Percentiles rank a stretch among this genome's conserved stretches.
These are phyloP conservation scores for Clonostachys rosea DNA, from an alignment of 2,329 filamentous ascomycete species.

Conservation along the genomic window DNA sequence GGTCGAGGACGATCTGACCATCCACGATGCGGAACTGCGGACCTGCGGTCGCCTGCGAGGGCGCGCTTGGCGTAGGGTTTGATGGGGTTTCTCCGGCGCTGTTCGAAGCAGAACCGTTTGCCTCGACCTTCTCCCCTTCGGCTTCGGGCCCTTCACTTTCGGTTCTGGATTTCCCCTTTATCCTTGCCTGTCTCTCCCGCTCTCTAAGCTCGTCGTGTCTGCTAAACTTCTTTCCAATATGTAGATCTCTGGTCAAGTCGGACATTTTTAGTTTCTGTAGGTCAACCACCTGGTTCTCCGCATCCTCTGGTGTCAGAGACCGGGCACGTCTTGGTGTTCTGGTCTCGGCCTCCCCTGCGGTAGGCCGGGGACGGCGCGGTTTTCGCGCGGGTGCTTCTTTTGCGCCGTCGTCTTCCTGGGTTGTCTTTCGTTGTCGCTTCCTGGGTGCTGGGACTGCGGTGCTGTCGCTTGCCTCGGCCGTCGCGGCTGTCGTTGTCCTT, in stretches of 20 bases:
- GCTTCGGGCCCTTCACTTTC: conserved; percentile 8
- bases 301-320: conserved; percentile 57
- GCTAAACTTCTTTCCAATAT: conserved; percentile 71
- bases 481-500: no score
- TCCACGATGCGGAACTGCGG: conserved; percentile 62
- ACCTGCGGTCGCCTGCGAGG: conserved; percentile 24
- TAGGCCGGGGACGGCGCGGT: no score
- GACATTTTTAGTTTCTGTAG: conserved; percentile 64
- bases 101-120: conserved; percentile 7
- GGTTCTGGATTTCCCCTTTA: conserved; percentile 20
- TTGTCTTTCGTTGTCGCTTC: conserved; percentile 21
- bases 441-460: not conserved
- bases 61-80: conserved; percentile 12
- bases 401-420: conserved; percentile 1
- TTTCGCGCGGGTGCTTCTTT: conserved; percentile 8
- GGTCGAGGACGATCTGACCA: conserved; percentile 68
- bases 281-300: conserved; percentile 60
- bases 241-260: conserved; percentile 65
- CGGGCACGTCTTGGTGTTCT: conserved; percentile 28
- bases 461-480: not conserved
- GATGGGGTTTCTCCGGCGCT: conserved; percentile 2
- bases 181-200: conserved; percentile 48
- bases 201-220: conserved; percentile 68
- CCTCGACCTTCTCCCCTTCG: conserved; percentile 2
- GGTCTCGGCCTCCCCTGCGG: conserved; percentile 7